Base-by-base conservation (phyloP, 2,329 filamentous ascomycete species). In the Metarhizium sp. region DNA sequence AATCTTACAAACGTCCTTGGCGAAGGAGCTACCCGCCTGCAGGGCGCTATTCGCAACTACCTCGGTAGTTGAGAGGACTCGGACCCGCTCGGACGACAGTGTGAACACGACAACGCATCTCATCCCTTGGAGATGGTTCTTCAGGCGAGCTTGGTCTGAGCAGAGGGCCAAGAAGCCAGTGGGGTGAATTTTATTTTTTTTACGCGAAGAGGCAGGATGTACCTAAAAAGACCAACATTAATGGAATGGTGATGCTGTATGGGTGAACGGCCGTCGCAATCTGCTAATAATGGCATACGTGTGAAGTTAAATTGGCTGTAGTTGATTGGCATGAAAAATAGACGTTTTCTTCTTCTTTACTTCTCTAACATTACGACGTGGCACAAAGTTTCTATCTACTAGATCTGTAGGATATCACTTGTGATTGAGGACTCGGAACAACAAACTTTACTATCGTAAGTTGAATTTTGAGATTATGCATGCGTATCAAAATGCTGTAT, bases 1-100 rank as follows among this genome's bases (percentile, higher is more conserved):
- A 96, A 96, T 71, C 72, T 97, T 63, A 87, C 86, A 29, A 84
- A 85, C 62, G 80, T 90, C 59, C 75, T 96, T 4, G 94, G 92
- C 34, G 91, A 96, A 65, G 92, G 91, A 46, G 91, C 91, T 14
- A 83, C 79, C 50, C 87, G 85, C 71, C 77, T 97, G 67, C 91
- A 96, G 75, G 90, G 88, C 67, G 78, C 83, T 50, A 84, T 87
- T 63, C 77, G 82, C 61, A 78, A 76, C 63, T 87, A 86, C 67
- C 74, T 86, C 55, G 80, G 81, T 63, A 80, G 77, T 71, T 86
- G 74, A 71, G 52, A 32, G 20, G 6, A 16, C 5, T 30, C 13
- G 10, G 45, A 30, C 14, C 45, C 45, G 18, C 45, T 48, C 20
- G 45, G 25, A 20, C n/a, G 20, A 30, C 14, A n/a, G 5, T 14